These are phyloP conservation scores for Diaporthe sp. DNA, from an alignment of 2,329 filamentous ascomycete genomes.

Conservation along the genomic window DNA sequence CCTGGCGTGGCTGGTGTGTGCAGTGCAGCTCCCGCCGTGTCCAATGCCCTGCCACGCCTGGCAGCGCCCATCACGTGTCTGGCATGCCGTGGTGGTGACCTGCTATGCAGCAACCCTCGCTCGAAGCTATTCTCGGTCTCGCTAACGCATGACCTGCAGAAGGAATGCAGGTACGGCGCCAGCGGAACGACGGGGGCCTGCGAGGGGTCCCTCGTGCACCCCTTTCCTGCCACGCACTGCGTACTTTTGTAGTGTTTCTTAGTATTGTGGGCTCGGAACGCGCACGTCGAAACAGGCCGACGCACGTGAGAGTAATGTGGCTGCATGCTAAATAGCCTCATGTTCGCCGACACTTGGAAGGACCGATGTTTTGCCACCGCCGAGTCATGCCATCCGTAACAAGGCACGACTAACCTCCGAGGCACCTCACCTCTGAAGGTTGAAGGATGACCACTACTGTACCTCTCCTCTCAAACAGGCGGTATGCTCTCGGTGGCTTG, in stretches of 20 bases:
- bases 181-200: neutral
- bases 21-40: constrained; percentile 1
- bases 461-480: constrained; percentile 15
- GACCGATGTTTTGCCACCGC: constrained; percentile 7
- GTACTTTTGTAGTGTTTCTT: constrained; percentile 14
- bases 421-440: neutral
- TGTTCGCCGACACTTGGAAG: neutral
- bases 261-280: neutral
- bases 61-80: constrained; percentile 31
- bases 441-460: neutral
- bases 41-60: constrained; percentile 5
- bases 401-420: neutral
- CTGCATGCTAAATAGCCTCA: constrained; percentile 20
- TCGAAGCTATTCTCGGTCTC: constrained; percentile 32
- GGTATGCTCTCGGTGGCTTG: constrained; percentile 21
- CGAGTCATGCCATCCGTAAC: constrained; percentile 1
- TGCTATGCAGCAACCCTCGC: constrained; percentile 13
- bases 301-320: constrained; percentile 20
- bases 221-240: constrained; percentile 3
- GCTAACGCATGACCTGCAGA: constrained; percentile 39
- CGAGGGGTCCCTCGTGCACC: neutral
- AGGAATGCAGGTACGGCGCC: constrained; percentile 37
- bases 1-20: constrained; percentile 5
- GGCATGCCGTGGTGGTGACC: constrained; percentile 11
- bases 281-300: constrained; percentile 21